These are phyloP conservation scores for Mortierella sp. DNA, from an alignment of 371 early-diverging fungal species.

Conservation along the genomic window DNA sequence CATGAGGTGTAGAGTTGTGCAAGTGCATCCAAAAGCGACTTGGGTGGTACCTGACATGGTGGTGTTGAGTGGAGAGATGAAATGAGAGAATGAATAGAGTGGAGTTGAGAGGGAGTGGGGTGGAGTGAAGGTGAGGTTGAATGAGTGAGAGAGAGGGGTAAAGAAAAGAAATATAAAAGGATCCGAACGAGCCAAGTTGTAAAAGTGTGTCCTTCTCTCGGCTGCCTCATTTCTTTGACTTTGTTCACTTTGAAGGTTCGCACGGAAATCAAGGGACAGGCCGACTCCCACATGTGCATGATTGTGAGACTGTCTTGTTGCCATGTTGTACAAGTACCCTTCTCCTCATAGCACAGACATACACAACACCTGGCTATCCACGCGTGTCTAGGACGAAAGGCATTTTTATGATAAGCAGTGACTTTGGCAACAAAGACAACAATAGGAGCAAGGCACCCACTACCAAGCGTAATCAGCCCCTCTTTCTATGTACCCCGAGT, in stretches of 20 bases:
- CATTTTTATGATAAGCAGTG: no score
- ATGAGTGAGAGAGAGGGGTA: not conserved
- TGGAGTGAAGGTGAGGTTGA: not conserved
- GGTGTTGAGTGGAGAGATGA: not conserved
- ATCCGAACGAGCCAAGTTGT: not conserved
- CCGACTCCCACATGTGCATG: not conserved
- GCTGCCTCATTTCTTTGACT: not conserved
- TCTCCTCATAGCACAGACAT: not conserved
- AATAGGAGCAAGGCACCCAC: no score
- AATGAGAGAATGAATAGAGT: not conserved
- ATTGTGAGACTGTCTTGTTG: not conserved
- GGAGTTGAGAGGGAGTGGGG: not conserved
- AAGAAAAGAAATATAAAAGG: not conserved
- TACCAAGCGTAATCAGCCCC: no score
- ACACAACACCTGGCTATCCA: not conserved
- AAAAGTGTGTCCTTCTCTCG: not conserved
- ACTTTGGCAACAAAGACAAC: no score
- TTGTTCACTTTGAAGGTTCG: constrained; percentile 13
- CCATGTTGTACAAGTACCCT: not conserved
- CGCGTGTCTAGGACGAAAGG: no score
- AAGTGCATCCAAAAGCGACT: not conserved
- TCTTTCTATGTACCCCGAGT: not conserved
- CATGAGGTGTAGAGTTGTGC: not conserved
- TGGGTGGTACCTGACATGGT: constrained; percentile 11
- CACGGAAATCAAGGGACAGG: not conserved